These are phyloP conservation scores for Microdochium bolleyi DNA, from an alignment of 2,329 filamentous ascomycete genomes.

Conservation along the genomic window DNA sequence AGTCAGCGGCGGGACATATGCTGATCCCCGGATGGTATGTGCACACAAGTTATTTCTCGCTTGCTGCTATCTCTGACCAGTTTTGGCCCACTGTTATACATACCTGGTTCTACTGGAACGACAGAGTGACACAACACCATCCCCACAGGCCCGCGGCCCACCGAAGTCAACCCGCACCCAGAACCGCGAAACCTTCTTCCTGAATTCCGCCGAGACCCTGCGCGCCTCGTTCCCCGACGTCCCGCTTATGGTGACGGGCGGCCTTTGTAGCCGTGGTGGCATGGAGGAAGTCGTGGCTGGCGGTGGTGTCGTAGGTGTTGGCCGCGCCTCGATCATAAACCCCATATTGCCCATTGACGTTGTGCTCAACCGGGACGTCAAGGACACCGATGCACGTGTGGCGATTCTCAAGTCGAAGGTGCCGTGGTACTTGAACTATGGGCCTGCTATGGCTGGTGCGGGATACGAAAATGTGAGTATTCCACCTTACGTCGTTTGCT, in stretches of 20 bases:
- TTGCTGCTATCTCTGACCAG: not conserved
- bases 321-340: not conserved
- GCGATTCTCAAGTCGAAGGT: not conserved
- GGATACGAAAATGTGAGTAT: not conserved
- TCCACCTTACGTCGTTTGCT: not conserved
- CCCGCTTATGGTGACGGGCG: slow-evolving; percentile 56
- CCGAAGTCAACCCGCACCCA: slow-evolving; percentile 27
- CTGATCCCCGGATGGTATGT: slow-evolving; percentile 34
- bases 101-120: not conserved
- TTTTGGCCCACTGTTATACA: not conserved
- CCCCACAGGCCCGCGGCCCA: not conserved
- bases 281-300: not conserved
- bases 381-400: not conserved
- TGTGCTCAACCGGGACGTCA: not conserved
- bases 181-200: slow-evolving; percentile 56
- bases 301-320: not conserved
- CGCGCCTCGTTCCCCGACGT: slow-evolving; percentile 73
- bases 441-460: not conserved
- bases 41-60: slow-evolving; percentile 6
- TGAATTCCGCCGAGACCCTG: slow-evolving; percentile 60
- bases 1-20: slow-evolving; percentile 53
- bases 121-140: not conserved
- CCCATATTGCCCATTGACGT: not conserved
- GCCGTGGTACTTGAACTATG: not conserved
- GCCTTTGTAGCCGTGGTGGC: not conserved